Conservation (phyloP, 192 early-diverging fungal species). For the Dissophora ornata region DNA sequence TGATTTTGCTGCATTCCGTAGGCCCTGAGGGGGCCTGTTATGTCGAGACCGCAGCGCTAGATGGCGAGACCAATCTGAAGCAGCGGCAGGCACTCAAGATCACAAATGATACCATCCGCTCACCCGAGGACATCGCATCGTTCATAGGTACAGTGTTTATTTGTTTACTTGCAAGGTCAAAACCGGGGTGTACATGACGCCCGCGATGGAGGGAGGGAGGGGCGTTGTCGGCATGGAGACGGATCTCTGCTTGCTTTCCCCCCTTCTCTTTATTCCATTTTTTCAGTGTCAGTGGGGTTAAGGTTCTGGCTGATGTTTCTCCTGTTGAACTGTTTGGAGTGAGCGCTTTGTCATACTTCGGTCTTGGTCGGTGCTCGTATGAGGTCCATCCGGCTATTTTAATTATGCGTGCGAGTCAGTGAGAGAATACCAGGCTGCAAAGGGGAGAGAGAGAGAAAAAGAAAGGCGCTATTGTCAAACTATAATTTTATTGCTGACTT, state of each 20-base stretch:
- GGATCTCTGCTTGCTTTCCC: no score
- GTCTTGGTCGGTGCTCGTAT: background rate
- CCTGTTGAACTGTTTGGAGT: background rate
- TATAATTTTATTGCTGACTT: background rate
- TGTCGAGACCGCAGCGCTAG: slow-evolving; percentile 88
- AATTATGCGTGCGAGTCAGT: no score
- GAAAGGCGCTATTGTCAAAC: background rate
- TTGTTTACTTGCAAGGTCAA: background rate
- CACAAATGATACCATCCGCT: slow-evolving; percentile 61
- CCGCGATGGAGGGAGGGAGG: no score
- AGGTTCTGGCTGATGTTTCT: slow-evolving; percentile 9
- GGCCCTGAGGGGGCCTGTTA: slow-evolving; percentile 82
- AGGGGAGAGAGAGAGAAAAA: slow-evolving; percentile 5
- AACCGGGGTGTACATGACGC: no score
- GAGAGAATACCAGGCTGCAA: no score
- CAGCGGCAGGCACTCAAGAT: slow-evolving; percentile 77
- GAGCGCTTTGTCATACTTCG: slow-evolving; percentile 4
- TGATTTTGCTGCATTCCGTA: slow-evolving; percentile 76
- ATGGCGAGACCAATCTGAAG: slow-evolving; percentile 93
- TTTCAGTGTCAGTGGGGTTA: no score
- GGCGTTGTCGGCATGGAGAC: no score
- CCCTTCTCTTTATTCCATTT: no score
- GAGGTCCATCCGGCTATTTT: no score
- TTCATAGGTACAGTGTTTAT: slow-evolving; percentile 58
- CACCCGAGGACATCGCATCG: slow-evolving; percentile 60